Conservation (phyloP, 495 filamentous ascomycete genomes). For the Patellaria atrata region DNA sequence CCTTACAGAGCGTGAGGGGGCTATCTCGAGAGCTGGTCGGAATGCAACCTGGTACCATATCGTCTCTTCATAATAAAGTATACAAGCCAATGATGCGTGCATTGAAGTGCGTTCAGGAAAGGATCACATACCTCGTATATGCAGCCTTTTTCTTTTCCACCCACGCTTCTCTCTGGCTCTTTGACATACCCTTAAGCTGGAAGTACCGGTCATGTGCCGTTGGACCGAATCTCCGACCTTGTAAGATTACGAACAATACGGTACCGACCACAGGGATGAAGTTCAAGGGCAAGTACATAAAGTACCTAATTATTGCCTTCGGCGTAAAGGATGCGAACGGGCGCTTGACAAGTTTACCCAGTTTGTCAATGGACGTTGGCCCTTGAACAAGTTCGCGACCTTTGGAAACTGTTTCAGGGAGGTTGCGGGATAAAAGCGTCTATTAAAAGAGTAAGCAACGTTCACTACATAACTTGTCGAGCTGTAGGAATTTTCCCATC, state of each 20-base stretch:
- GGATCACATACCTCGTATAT: conserved; percentile 70
- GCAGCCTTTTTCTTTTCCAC: conserved; percentile 46
- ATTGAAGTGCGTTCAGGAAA: no score
- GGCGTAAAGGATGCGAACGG: conserved; percentile 56
- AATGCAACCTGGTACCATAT: no score
- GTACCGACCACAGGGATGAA: conserved; percentile 85
- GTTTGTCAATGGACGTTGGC: conserved; percentile 44
- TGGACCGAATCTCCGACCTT: conserved; percentile 48
- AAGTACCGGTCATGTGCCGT: conserved; percentile 55
- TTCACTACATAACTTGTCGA: no score
- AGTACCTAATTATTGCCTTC: conserved; percentile 49
- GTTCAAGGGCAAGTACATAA: conserved; percentile 76
- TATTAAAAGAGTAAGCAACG: no score
- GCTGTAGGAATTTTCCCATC: no score
- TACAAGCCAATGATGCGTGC: no score
- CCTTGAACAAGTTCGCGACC: conserved; percentile 57
- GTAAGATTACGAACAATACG: conserved; percentile 56
- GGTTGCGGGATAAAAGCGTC: conserved; percentile 26
- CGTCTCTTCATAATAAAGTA: not conserved
- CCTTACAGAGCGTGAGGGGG: no score
- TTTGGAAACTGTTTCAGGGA: conserved; percentile 43
- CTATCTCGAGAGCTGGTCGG: no score
- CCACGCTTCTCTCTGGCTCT: conserved; percentile 45
- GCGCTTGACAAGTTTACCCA: conserved; percentile 58
- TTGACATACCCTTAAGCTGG: conserved; percentile 71